A percentile compares a stretch with the other conserved stretches of the same genome.
Evolutionary conservation across 257 asterid genomes (phyloP).

Genomic region (Scutellaria minor): DNA sequence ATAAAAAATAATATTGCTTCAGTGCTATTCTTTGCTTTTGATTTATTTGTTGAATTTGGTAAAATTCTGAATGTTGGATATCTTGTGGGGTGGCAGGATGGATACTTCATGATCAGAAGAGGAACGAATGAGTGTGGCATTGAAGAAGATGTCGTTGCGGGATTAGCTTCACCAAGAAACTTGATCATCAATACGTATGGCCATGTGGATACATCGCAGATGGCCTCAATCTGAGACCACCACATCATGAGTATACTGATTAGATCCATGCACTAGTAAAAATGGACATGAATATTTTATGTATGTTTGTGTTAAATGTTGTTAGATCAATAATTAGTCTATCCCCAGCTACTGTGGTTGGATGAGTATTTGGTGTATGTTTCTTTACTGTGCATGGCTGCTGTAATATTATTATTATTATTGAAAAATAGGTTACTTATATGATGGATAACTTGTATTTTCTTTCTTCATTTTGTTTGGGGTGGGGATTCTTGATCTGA

Average conservation of each 20-base stretch:
- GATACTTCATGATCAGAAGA: constrained; percentile 85
- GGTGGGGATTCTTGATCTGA: no score
- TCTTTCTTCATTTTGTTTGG: background rate
- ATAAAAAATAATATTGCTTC: background rate
- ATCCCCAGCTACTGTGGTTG: background rate
- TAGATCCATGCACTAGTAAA: constrained; percentile 13
- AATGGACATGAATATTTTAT: constrained; percentile 8
- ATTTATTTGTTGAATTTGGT: constrained; percentile 18
- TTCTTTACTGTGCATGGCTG: constrained; percentile 2
- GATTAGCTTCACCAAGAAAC: constrained; percentile 73
- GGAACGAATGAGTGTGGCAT: constrained; percentile 97
- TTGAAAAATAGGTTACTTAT: background rate
- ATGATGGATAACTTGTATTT: background rate
- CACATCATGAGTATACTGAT: background rate
- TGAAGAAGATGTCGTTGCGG: constrained; percentile 79
- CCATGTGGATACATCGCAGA: constrained; percentile 39
- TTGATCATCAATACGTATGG: constrained; percentile 44
- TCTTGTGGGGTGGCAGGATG: constrained; percentile 62
- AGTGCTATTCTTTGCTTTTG: background rate
- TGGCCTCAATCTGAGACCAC: constrained; percentile 51
- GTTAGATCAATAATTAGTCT: constrained; percentile 8
- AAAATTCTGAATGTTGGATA: background rate
- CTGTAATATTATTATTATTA: constrained; percentile 16
- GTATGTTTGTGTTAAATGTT: constrained; percentile 18
- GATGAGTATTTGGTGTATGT: background rate